Base-by-base conservation (phyloP, 2,329 filamentous ascomycete species). In the Hypoxylon sp. region DNA sequence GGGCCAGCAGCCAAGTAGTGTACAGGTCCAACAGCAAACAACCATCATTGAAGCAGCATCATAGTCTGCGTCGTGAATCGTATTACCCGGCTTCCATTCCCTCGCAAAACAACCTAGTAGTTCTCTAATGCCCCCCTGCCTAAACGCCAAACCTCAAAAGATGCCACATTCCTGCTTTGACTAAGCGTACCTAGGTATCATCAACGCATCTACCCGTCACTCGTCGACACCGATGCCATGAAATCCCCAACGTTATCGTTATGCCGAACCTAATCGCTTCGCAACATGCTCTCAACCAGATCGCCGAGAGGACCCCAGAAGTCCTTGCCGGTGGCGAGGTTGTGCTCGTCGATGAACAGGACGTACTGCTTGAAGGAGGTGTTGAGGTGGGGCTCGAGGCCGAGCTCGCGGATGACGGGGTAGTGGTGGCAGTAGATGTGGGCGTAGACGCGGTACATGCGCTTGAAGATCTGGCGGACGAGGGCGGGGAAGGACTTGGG, bases 401-500 rank as follows among this genome's bases (percentile, higher is more conserved):
- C 96, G 42, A 99, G 88, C 79, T 98, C 94, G 66, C 97, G 92
- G 74, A 99, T 92, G 73, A 99, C 95, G 37, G 95, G 95, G 83
- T 99, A 99, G 84, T 99, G 96, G 82, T 99, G 96, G 85, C 97
- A 99, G 89, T 99, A 99, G 76, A 99, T 97, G 84, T 99, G 96
- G 48, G 96, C 96, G 81, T 99, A 99, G 70, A 99, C 95, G 74
- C 96, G 92, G 83, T 98, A 99, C 84, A 99, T 91, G 78, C 96
- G 92, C 88, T 99, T 99, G 89, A 98, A 98, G 79, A 99, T 94
- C 82, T 98, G 95, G 74, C 94, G 92, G 70, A 98, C 91, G 63
- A 97, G 91, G 62, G 90, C 86, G 6, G 93, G 91, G 83, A 99
- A 99, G 20, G 92, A 91, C 79, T 97, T 96, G 61, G 96, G 95